Conservation (phyloP, 768 basidiomycete genomes). For the Tulasnella sp. region DNA sequence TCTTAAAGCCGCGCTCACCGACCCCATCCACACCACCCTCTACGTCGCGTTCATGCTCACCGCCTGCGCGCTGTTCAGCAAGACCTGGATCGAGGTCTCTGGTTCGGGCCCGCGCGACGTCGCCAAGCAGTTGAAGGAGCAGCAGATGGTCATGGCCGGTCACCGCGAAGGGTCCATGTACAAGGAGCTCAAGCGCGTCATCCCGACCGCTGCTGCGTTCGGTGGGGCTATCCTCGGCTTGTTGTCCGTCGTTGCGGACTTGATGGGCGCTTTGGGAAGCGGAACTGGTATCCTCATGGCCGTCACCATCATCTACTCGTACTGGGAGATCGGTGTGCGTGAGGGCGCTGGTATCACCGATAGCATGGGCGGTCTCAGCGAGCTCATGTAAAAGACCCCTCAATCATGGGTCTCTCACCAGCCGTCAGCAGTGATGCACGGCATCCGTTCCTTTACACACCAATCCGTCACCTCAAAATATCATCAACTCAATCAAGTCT, state of each 20-base stretch:
- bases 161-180: conserved; percentile 98
- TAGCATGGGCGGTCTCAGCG: conserved; percentile 22
- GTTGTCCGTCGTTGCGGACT: conserved; percentile 81
- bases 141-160: conserved; percentile 78
- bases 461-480: neutral
- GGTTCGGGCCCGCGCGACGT: conserved; percentile 93
- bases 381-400: conserved; percentile 21
- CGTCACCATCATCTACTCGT: conserved; percentile 94
- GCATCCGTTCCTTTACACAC: neutral
- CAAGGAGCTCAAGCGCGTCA: conserved; percentile 96
- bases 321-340: conserved; percentile 93
- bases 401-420: neutral
- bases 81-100: conserved; percentile 99
- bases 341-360: conserved; percentile 28
- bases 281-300: conserved; percentile 97
- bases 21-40: conserved; percentile 87
- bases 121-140: conserved; percentile 97
- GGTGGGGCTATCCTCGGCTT: conserved; percentile 95
- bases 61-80: conserved; percentile 94
- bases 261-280: conserved; percentile 93
- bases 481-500: neutral
- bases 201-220: conserved; percentile 94
- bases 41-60: conserved; percentile 90
- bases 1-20: conserved; percentile 73
- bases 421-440: neutral